Evolutionary conservation across 2,329 filamentous ascomycete species (phyloP), one percentile per base, ranked within the genome.

Genomic region (Arthrobotrys musiformis): DNA sequence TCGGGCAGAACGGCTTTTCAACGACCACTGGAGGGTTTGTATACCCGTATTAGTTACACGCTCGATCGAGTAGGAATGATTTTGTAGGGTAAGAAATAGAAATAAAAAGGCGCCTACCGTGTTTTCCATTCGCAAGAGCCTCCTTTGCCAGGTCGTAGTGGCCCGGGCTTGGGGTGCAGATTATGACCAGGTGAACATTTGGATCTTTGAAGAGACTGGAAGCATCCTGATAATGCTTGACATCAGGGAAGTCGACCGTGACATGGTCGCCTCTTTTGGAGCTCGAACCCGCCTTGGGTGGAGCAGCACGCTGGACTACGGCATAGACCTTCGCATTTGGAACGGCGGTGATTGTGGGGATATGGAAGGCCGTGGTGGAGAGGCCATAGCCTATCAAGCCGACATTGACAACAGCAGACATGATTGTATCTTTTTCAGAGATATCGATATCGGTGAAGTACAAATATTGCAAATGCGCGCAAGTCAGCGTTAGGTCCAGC

Each of bases 361-460:
- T 82, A 68, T 88, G 86, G 73, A 87, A 87, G 75, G 81, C 84
- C 78, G 85, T 86, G 15, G 85, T 82, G 0, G 86, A 84, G 67
- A 84, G 84, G 81, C 86, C 86, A 68, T 87, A 88, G 78, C 86
- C 86, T 35, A 87, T 81, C 50, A 87, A 80, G 40, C 86, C 86
- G 37, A 87, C 83, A 79, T 86, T 87, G 82, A 87, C 24, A 46
- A 66, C 82, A 58, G 67, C 26, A 33, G 67, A 33, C 67, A 78
- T 78, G 33, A 15, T 46, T 66, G 26, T 48, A n/a, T 24, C 8
- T 46, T 46, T 56, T 40, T 61, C 46, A 28, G 48, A 46, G 50
- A 35, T 69, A 33, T 46, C 58, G 62, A 54, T 48, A 48, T 35
- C 26, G 62, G 40, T 37, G n/a, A 9, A 17, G 26, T 35, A n/a